These are phyloP conservation scores for Crassisporium funariophilum DNA, from an alignment of 768 basidiomycete genomes.

Conservation along the genomic window DNA sequence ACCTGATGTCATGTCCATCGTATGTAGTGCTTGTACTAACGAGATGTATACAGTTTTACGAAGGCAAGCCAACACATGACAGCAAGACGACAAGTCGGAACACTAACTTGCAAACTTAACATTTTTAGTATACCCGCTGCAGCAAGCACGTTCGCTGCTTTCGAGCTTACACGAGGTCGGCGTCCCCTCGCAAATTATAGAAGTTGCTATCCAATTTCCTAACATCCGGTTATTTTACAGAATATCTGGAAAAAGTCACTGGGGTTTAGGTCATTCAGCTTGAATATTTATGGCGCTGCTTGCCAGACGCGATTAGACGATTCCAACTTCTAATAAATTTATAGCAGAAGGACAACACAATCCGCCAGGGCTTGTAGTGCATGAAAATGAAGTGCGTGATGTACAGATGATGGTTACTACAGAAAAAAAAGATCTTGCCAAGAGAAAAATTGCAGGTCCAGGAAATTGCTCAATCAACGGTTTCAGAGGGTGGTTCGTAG, in stretches of 20 bases:
- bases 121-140: conserved; percentile 88
- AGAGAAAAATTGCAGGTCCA: too few relatives aligned
- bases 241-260: conserved; percentile 38
- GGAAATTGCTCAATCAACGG: too few relatives aligned
- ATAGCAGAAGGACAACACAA: neutral
- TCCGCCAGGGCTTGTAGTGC: neutral
- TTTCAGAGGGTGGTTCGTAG: conserved; percentile 19
- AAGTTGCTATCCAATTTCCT: neutral
- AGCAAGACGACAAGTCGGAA: too few relatives aligned
- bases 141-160: conserved; percentile 87
- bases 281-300: too few relatives aligned
- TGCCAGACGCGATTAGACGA: too few relatives aligned
- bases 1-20: neutral
- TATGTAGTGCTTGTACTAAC: neutral
- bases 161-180: conserved; percentile 76
- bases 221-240: conserved; percentile 18
- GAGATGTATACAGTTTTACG: conserved; percentile 50
- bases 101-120: too few relatives aligned
- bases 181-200: neutral
- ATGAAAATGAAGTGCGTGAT: neutral
- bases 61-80: conserved; percentile 52
- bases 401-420: neutral
- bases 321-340: too few relatives aligned
- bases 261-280: too few relatives aligned
- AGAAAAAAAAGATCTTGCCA: too few relatives aligned